Percentiles rank a stretch among this genome's conserved stretches.
Conservation (phyloP, 768 basidiomycete genomes). For the Phaeotremella fagi region DNA sequence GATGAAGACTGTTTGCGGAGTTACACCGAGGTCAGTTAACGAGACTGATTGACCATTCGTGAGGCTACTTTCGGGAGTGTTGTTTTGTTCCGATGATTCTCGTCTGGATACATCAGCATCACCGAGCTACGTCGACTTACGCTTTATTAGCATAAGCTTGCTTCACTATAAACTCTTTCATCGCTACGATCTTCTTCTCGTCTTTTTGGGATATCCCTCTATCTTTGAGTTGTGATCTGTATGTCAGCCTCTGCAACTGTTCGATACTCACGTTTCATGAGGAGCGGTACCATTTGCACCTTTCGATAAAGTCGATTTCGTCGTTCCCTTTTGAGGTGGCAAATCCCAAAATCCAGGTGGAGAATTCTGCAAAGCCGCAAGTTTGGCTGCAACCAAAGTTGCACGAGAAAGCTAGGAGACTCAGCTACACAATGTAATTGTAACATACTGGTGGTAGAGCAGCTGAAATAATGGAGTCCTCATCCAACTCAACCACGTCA, state of each 20-base stretch:
- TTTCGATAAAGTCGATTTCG: constrained; percentile 18
- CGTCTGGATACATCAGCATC: constrained; percentile 18
- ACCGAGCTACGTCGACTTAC: constrained; percentile 49
- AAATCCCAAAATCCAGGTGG: constrained; percentile 74
- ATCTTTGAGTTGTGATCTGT: constrained; percentile 15
- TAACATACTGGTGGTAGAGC: constrained; percentile 70
- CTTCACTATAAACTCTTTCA: constrained; percentile 83
- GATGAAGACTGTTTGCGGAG: constrained; percentile 86
- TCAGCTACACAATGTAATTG: neutral
- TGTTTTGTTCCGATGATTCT: constrained; percentile 8
- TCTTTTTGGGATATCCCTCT: constrained; percentile 77
- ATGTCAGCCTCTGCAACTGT: neutral
- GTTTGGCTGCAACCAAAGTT: constrained; percentile 76
- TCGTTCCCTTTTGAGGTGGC: constrained; percentile 38
- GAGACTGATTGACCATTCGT: constrained; percentile 31
- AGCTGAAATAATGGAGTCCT: constrained; percentile 65
- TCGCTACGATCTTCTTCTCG: constrained; percentile 77
- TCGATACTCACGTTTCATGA: constrained; percentile 12
- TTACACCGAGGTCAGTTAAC: constrained; percentile 79
- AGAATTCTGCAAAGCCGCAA: constrained; percentile 82
- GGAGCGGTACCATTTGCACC: constrained; percentile 2
- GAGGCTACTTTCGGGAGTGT: constrained; percentile 13
- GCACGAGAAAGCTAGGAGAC: constrained; percentile 57
- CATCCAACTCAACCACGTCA: constrained; percentile 71
- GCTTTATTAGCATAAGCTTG: constrained; percentile 73